phyloP scores from a whole-genome alignment of 805 yeast genomes.

The Metschnikowia henanensis region DNA sequence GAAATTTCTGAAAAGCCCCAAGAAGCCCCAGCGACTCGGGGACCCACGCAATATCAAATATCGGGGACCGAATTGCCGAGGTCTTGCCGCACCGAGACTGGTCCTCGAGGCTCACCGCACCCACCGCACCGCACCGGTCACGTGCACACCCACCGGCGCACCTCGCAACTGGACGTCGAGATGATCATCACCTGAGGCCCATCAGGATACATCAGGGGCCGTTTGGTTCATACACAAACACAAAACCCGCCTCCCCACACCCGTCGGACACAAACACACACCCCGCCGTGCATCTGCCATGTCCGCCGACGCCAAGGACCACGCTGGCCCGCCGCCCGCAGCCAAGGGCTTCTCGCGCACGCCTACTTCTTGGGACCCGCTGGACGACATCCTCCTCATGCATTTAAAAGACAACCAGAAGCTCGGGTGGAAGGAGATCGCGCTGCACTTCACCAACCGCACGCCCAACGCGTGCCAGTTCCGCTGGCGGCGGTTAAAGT shows the following conservation, averaged over 20 bases:
- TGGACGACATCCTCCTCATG: constrained; percentile 45
- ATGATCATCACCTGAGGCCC: constrained; percentile 18
- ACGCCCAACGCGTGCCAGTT: constrained; percentile 91
- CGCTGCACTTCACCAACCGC: constrained; percentile 72
- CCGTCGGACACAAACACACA: constrained; percentile 3
- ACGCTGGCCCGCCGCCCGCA: constrained; percentile 6
- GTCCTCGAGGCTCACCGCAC: no score
- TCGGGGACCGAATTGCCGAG: no score
- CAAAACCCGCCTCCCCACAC: background rate
- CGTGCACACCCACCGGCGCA: constrained; percentile 1
- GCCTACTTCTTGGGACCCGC: constrained; percentile 50
- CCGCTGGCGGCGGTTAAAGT: constrained; percentile 74
- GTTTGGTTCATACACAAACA: background rate
- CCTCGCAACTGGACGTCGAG: constrained; percentile 17
- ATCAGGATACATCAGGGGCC: background rate
- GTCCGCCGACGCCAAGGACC: constrained; percentile 10
- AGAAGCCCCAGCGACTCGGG: no score
- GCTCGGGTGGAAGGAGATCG: constrained; percentile 88
- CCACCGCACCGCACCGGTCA: background rate
- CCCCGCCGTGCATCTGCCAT: constrained; percentile 3
- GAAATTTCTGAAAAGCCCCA: no score
- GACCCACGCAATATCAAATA: no score
- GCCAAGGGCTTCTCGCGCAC: constrained; percentile 31
- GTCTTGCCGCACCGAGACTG: no score
- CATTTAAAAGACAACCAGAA: constrained; percentile 77